Conservation (phyloP, 1,139 yeast genomes). For the Hansenula lynferdii region DNA sequence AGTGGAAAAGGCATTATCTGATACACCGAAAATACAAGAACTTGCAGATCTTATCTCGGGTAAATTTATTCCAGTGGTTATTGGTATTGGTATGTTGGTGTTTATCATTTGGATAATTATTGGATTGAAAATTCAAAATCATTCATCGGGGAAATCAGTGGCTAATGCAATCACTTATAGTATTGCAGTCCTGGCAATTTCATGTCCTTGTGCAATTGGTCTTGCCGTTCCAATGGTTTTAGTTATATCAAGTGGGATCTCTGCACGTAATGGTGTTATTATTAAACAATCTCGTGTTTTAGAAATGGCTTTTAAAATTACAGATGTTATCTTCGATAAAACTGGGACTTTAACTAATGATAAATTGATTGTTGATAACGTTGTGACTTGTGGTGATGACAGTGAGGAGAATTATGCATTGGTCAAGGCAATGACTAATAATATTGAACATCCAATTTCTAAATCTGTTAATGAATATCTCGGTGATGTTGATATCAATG, state of each 20-base stretch:
- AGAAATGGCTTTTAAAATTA: conserved; percentile 55
- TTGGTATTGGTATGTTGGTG: conserved; percentile 49
- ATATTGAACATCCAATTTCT: conserved; percentile 76
- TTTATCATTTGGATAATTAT: conserved; percentile 52
- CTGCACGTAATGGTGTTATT: conserved; percentile 71
- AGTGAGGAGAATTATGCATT: conserved; percentile 26
- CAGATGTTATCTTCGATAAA: conserved; percentile 69
- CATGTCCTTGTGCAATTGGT: conserved; percentile 85
- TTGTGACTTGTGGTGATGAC: conserved; percentile 11
- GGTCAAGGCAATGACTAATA: conserved; percentile 51
- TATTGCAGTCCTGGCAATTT: conserved; percentile 75
- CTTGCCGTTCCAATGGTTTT: conserved; percentile 88
- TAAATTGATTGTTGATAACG: conserved; percentile 44
- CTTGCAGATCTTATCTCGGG: conserved; percentile 72
- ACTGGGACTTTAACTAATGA: conserved; percentile 83
- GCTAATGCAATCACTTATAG: conserved; percentile 32
- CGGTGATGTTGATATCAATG: conserved; percentile 8
- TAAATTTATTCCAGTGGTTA: conserved; percentile 62
- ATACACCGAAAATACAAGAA: conserved; percentile 74
- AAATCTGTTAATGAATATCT: conserved; percentile 42
- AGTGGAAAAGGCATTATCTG: conserved; percentile 76
- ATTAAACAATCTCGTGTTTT: conserved; percentile 82
- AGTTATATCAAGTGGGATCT: conserved; percentile 88
- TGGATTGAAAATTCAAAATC: conserved; percentile 51
- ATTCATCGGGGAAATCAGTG: conserved; percentile 18